These are phyloP conservation scores for Clathrus columnatus DNA, from an alignment of 768 basidiomycete genomes.

Conservation along the genomic window DNA sequence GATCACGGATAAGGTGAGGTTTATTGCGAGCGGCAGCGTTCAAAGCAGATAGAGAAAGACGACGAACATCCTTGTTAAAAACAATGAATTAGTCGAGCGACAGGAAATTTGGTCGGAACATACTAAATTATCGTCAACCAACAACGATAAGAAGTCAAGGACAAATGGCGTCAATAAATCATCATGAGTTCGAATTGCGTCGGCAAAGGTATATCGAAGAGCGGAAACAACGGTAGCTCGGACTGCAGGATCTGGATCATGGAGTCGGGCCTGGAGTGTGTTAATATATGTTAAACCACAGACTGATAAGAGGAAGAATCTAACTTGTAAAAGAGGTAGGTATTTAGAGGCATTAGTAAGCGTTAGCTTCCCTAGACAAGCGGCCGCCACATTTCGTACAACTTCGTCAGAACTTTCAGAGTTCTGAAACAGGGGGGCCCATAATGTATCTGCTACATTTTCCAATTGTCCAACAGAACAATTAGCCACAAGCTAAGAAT, in stretches of 20 bases:
- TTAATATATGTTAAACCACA: neutral
- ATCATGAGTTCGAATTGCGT: slow-evolving; percentile 78
- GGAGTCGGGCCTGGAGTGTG: slow-evolving; percentile 47
- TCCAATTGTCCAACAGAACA: slow-evolving; percentile 80
- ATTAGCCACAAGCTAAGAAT: slow-evolving; percentile 75
- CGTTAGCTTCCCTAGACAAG: slow-evolving; percentile 92
- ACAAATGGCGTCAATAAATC: slow-evolving; percentile 82
- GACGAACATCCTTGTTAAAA: slow-evolving; percentile 69
- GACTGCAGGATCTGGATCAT: slow-evolving; percentile 58
- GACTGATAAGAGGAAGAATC: slow-evolving; percentile 15
- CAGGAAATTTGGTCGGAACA: slow-evolving; percentile 22
- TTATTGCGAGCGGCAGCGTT: slow-evolving; percentile 96
- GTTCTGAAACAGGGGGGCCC: slow-evolving; percentile 88
- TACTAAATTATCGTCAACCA: slow-evolving; percentile 84
- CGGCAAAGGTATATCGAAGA: slow-evolving; percentile 84
- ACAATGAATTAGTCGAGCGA: neutral
- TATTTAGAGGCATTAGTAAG: slow-evolving; percentile 87
- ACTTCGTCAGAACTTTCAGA: slow-evolving; percentile 87
- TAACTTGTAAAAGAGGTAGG: slow-evolving; percentile 83
- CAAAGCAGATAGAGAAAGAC: slow-evolving; percentile 79
- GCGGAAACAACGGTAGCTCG: slow-evolving; percentile 88
- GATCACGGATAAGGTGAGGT: slow-evolving; percentile 83
- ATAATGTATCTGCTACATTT: slow-evolving; percentile 78
- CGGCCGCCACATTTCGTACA: slow-evolving; percentile 89
- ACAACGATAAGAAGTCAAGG: slow-evolving; percentile 83